Conservation (phyloP, 768 basidiomycete genomes). For the Phaffia australis region DNA sequence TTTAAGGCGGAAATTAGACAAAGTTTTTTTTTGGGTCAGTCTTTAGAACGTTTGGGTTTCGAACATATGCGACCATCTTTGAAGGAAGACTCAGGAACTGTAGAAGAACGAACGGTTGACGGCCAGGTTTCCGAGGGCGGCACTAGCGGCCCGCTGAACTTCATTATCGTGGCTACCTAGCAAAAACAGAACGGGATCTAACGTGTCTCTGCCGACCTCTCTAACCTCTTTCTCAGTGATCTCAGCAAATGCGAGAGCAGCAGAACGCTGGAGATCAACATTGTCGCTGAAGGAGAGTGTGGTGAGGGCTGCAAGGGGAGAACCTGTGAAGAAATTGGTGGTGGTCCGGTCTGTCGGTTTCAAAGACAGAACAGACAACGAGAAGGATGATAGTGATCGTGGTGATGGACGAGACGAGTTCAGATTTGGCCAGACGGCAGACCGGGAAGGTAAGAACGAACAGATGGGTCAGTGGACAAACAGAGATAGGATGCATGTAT, state of each 20-base stretch:
- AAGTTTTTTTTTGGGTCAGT: neutral
- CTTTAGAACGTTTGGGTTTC: slow-evolving; percentile 6
- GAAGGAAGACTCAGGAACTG: slow-evolving; percentile 9
- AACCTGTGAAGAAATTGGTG: slow-evolving; percentile 95
- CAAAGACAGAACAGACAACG: too few relatives aligned
- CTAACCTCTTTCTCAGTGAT: slow-evolving; percentile 99
- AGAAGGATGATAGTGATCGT: neutral
- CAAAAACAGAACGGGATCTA: slow-evolving; percentile 95
- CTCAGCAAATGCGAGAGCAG: slow-evolving; percentile 95
- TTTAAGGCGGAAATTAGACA: neutral
- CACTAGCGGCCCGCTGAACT: slow-evolving; percentile 95
- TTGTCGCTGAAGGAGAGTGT: slow-evolving; percentile 98
- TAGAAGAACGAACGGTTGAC: slow-evolving; percentile 70
- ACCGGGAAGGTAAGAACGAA: neutral
- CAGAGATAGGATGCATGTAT: neutral
- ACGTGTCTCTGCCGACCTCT: slow-evolving; percentile 87
- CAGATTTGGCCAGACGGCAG: slow-evolving; percentile 5
- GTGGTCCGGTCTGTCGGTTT: slow-evolving; percentile 69
- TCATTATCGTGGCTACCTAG: slow-evolving; percentile 96
- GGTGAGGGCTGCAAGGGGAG: slow-evolving; percentile 81
- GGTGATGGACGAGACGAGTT: slow-evolving; percentile 1
- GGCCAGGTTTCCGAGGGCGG: slow-evolving; percentile 91
- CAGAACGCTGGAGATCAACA: slow-evolving; percentile 94
- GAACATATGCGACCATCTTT: neutral
- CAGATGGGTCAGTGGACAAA: neutral